Conservation (phyloP, 2,329 filamentous ascomycete genomes). For the Alternaria tenuissima region DNA sequence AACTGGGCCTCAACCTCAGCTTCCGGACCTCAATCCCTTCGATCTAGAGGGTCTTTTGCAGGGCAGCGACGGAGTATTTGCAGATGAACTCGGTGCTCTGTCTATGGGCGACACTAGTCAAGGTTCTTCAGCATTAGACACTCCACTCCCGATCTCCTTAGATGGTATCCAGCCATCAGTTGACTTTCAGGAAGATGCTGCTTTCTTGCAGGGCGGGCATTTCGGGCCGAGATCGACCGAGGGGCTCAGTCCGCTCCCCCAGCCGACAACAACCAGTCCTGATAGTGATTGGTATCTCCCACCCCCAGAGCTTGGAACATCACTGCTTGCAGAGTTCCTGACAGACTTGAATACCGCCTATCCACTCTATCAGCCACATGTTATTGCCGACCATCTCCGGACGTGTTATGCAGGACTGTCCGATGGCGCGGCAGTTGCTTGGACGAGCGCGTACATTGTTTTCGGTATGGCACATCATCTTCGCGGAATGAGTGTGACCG, state of each 20-base stretch:
- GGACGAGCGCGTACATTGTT: slow-evolving; percentile 34
- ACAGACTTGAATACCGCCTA: slow-evolving; percentile 37
- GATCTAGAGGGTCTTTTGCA: slow-evolving; percentile 11
- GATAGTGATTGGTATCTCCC: slow-evolving; percentile 31
- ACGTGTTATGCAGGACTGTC: slow-evolving; percentile 33
- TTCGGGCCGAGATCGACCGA: slow-evolving; percentile 10
- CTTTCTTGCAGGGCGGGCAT: slow-evolving; percentile 22
- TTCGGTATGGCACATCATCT: slow-evolving; percentile 37
- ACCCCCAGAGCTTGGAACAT: slow-evolving; percentile 32
- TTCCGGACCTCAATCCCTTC: slow-evolving; percentile 21
- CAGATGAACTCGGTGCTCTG: background rate
- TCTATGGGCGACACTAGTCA: background rate
- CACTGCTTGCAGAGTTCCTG: slow-evolving; percentile 34
- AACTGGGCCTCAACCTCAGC: slow-evolving; percentile 17
- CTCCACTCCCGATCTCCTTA: background rate
- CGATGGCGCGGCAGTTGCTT: slow-evolving; percentile 34
- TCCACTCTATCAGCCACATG: slow-evolving; percentile 32
- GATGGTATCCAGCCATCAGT: slow-evolving; percentile 16
- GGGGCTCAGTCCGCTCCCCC: background rate
- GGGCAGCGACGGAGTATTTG: background rate
- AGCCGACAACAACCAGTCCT: background rate
- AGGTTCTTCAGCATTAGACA: background rate
- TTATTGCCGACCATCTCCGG: slow-evolving; percentile 33
- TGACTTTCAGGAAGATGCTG: slow-evolving; percentile 25
- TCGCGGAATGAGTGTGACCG: slow-evolving; percentile 33